phyloP scores from a whole-genome alignment of 208 protist species.

The Leishmania major region DNA sequence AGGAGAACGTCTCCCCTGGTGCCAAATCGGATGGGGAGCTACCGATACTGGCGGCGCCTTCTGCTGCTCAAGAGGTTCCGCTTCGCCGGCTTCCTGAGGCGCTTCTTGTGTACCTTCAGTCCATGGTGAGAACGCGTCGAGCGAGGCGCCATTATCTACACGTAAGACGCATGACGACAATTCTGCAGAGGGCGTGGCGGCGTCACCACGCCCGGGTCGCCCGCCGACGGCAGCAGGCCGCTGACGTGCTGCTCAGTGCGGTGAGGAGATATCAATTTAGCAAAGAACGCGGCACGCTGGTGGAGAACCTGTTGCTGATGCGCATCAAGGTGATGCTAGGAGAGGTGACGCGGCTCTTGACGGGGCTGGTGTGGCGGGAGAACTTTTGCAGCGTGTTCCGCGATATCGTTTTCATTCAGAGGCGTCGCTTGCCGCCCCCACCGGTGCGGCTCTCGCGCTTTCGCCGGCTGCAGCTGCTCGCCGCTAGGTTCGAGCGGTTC shows the following conservation, averaged over 20 bases:
- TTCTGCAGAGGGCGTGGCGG: slow-evolving; percentile 24
- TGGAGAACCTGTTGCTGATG: slow-evolving; percentile 19
- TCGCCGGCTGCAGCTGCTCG: slow-evolving; percentile 25
- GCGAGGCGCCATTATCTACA: neutral
- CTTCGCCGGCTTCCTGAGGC: slow-evolving; percentile 10
- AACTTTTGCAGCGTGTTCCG: slow-evolving; percentile 77
- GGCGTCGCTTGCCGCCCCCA: slow-evolving; percentile 13
- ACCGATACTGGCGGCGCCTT: neutral
- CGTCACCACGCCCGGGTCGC: neutral
- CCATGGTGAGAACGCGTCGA: slow-evolving; percentile 13
- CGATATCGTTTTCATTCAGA: slow-evolving; percentile 48
- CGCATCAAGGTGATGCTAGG: slow-evolving; percentile 30
- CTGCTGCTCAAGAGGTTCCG: neutral
- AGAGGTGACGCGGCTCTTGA: slow-evolving; percentile 50
- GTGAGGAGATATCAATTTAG: slow-evolving; percentile 15
- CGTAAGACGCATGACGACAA: neutral
- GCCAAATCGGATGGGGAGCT: neutral
- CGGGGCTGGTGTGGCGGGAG: slow-evolving; percentile 71
- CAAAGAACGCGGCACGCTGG: neutral
- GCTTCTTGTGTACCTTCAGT: slow-evolving; percentile 20
- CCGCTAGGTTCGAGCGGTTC: slow-evolving; percentile 17
- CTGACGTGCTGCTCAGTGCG: slow-evolving; percentile 11
- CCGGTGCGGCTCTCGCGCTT: slow-evolving; percentile 15
- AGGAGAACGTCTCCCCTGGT: too few species aligned
- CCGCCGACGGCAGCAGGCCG: slow-evolving; percentile 9